phyloP scores from a whole-genome alignment of 345 rosid genomes.

The Gossypium bickii region DNA sequence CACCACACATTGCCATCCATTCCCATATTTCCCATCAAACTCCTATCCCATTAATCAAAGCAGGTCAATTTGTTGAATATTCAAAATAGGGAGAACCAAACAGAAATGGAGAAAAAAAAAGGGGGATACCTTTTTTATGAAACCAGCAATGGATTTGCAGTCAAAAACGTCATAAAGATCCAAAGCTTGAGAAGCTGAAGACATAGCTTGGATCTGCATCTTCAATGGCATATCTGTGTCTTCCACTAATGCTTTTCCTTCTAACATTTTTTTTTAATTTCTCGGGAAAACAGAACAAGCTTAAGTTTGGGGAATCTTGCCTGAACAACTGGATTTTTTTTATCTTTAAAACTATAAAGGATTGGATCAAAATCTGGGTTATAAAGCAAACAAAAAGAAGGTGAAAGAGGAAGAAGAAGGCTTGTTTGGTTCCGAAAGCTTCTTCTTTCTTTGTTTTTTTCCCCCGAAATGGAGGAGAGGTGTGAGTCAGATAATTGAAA shows the following conservation, averaged over 20 bases:
- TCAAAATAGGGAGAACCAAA: no score
- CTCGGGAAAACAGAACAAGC: no score
- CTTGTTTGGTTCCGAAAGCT: neutral
- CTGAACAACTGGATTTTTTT: no score
- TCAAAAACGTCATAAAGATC: constrained; percentile 65
- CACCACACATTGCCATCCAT: constrained; percentile 25
- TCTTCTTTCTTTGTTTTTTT: no score
- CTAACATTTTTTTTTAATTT: constrained; percentile 35
- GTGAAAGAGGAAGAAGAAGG: constrained; percentile 9
- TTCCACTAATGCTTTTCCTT: constrained; percentile 68
- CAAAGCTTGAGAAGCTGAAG: constrained; percentile 73
- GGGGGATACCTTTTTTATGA: constrained; percentile 46
- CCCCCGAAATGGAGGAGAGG: neutral
- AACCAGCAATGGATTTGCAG: constrained; percentile 58
- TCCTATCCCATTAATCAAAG: constrained; percentile 31
- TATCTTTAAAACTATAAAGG: no score
- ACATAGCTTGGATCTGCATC: constrained; percentile 90
- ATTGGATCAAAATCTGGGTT: no score
- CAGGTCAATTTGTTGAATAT: neutral
- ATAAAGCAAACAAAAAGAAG: neutral
- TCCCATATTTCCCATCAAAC: constrained; percentile 54
- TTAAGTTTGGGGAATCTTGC: no score
- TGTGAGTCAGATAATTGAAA: no score
- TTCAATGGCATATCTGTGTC: constrained; percentile 91
- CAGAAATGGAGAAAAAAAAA: neutral